A percentile compares a stretch with the other conserved stretches of the same genome.
phyloP scores from a whole-genome alignment of 371 early-diverging fungal genomes.

The Mucor plumbeus region DNA sequence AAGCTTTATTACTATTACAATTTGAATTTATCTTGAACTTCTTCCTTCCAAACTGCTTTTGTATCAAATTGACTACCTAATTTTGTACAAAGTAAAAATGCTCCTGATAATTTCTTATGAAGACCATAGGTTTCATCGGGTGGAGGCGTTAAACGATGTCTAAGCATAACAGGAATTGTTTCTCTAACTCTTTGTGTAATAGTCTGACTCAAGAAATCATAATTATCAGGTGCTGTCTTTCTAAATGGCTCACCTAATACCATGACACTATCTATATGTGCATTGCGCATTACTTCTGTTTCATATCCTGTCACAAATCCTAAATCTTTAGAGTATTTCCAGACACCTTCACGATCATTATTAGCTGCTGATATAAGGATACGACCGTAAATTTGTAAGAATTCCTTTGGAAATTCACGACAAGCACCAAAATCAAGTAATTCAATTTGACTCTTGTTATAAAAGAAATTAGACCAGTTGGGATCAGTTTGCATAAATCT shows the following conservation, averaged over 20 bases:
- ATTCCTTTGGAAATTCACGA: slow-evolving; percentile 78
- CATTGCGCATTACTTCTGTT: slow-evolving; percentile 83
- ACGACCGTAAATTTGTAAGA: slow-evolving; percentile 77
- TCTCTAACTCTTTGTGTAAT: slow-evolving; percentile 84
- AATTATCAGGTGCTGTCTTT: slow-evolving; percentile 55
- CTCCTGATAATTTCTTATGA: slow-evolving; percentile 94
- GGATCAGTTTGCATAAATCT: slow-evolving; percentile 99
- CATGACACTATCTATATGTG: slow-evolving; percentile 90
- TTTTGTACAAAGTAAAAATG: slow-evolving; percentile 90
- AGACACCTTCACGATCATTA: slow-evolving; percentile 76
- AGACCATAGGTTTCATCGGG: slow-evolving; percentile 96
- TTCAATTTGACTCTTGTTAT: slow-evolving; percentile 76
- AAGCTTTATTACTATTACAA: background rate
- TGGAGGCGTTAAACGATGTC: slow-evolving; percentile 92
- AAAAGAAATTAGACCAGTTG: slow-evolving; percentile 98
- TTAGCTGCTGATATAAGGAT: slow-evolving; percentile 78
- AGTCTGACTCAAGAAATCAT: slow-evolving; percentile 83
- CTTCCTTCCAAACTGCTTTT: slow-evolving; percentile 66
- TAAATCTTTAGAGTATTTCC: slow-evolving; percentile 77
- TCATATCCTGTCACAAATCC: slow-evolving; percentile 96
- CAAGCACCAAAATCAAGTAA: slow-evolving; percentile 96
- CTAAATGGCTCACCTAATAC: slow-evolving; percentile 89
- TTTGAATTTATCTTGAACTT: slow-evolving; percentile 30
- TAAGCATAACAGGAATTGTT: slow-evolving; percentile 93
- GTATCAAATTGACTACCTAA: slow-evolving; percentile 80